A percentile compares a stretch with the other conserved stretches of the same genome.
These are phyloP conservation scores for Paratinospora sagittata DNA, from an alignment of 164 flowering plant genomes.

Conservation along the genomic window DNA sequence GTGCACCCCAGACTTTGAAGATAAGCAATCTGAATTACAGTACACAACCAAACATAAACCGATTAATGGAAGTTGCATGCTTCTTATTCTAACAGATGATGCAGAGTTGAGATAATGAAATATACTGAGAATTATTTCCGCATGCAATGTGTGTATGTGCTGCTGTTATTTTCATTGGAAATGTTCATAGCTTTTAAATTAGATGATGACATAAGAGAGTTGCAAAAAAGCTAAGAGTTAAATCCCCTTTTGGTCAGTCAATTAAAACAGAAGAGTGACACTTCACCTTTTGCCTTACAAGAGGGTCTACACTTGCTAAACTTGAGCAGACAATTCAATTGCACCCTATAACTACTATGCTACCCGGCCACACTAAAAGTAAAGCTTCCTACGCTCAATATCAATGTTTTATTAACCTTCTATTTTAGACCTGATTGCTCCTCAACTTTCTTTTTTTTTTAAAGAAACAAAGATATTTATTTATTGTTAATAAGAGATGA, in stretches of 20 bases:
- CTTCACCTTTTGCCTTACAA: neutral
- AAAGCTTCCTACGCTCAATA: neutral
- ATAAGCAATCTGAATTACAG: conserved; percentile 47
- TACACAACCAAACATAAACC: neutral
- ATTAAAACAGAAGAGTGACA: neutral
- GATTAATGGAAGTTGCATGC: neutral
- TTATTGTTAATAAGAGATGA: too few species aligned
- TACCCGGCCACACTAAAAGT: neutral
- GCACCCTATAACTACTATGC: neutral
- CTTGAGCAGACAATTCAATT: neutral
- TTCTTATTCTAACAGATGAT: neutral
- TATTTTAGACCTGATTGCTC: too few species aligned
- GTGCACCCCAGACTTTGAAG: conserved; percentile 87
- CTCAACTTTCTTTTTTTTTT: too few species aligned
- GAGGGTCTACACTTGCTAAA: neutral
- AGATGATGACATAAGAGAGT: neutral
- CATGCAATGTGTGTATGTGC: neutral
- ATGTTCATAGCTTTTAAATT: too few species aligned
- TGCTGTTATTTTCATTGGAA: neutral
- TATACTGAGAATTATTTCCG: neutral
- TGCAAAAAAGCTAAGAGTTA: neutral
- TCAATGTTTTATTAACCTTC: too few species aligned
- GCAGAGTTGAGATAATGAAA: neutral
- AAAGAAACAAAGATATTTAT: too few species aligned
- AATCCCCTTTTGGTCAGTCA: neutral